Evolutionary conservation across 306 rosid species (phyloP).

Genomic region (Rosa lucieae): DNA sequence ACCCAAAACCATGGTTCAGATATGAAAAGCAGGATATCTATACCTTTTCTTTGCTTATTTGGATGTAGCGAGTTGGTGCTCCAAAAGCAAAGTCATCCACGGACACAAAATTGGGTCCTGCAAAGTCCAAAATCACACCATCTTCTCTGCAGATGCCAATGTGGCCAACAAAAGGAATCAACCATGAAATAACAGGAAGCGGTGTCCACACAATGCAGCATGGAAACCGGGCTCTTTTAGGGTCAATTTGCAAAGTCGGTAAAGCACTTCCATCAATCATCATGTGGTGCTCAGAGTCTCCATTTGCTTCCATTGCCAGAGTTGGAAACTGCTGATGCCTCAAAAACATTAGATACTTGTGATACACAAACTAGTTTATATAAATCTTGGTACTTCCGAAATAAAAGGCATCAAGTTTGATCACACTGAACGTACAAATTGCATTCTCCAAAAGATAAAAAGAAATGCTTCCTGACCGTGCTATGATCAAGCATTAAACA

Average conservation of each 20-base stretch:
- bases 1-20: conserved; percentile 7
- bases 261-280: conserved; percentile 48
- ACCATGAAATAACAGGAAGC: conserved; percentile 91
- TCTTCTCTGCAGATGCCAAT: conserved; percentile 96
- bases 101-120: conserved; percentile 89
- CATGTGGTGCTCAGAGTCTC: conserved; percentile 46
- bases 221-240: conserved; percentile 73
- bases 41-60: conserved; percentile 73
- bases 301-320: conserved; percentile 57
- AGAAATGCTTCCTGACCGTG: not conserved
- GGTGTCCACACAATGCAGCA: conserved; percentile 97
- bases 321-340: conserved; percentile 24
- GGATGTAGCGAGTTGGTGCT: conserved; percentile 74
- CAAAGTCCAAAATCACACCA: conserved; percentile 94
- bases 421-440: not conserved
- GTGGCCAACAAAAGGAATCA: conserved; percentile 92
- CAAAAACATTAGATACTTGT: not conserved
- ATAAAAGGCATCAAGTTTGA: not conserved
- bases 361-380: not conserved
- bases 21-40: not conserved
- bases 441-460: not conserved
- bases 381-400: not conserved
- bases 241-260: conserved; percentile 66
- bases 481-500: not conserved
- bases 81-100: conserved; percentile 91